Evolutionary conservation across 345 rosid species (phyloP).

Genomic region (Stellera chamaejasme): DNA sequence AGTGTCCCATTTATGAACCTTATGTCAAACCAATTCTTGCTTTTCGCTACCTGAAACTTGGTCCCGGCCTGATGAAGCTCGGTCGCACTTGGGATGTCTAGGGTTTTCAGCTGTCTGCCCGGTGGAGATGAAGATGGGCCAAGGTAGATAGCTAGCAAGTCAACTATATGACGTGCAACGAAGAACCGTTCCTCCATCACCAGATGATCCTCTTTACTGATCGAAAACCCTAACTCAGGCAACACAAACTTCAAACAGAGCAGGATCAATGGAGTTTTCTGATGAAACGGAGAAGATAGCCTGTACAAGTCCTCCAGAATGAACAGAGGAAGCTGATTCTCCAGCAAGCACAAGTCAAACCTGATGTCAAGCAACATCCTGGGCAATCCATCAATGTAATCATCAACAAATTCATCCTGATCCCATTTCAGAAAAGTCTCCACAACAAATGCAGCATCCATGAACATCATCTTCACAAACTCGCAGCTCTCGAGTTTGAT

Average conservation of each 20-base stretch:
- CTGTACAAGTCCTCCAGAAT: slow-evolving; percentile 12
- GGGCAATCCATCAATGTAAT: too few species aligned
- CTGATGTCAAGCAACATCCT: too few species aligned
- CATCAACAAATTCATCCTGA: too few species aligned
- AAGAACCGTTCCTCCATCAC: background rate
- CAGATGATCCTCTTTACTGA: too few species aligned
- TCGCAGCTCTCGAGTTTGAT: background rate
- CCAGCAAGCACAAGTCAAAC: slow-evolving; percentile 13
- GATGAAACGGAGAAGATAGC: too few species aligned
- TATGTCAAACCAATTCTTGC: background rate
- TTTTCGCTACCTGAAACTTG: slow-evolving; percentile 7
- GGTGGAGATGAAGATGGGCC: background rate
- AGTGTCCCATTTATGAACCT: slow-evolving; percentile 12
- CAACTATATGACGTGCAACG: slow-evolving; percentile 14
- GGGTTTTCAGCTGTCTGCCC: background rate
- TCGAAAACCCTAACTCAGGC: too few species aligned
- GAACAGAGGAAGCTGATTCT: slow-evolving; percentile 26
- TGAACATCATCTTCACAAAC: slow-evolving; percentile 15
- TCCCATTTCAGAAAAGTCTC: background rate
- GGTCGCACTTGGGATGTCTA: background rate
- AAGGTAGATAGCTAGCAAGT: slow-evolving; percentile 6
- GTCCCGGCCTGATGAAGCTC: slow-evolving; percentile 5
- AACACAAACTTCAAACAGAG: too few species aligned
- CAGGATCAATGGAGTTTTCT: too few species aligned
- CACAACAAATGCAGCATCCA: slow-evolving; percentile 13